Conservation (phyloP, 805 yeast species). For the Starmerella stellata region DNA sequence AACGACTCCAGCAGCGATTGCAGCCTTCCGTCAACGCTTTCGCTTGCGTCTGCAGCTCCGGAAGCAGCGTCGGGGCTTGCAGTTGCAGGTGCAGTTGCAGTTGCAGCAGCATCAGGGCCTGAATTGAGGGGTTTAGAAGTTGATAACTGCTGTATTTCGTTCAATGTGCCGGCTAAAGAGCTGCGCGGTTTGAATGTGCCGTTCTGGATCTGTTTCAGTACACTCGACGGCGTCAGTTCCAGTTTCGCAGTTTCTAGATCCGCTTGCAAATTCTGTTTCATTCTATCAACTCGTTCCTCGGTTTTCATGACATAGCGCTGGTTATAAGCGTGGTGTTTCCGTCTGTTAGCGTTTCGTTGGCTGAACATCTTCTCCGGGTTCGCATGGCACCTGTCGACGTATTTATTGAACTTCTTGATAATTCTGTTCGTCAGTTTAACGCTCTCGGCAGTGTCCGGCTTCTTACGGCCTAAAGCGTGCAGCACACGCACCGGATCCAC, state of each 20-base stretch:
- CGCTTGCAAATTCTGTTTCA: slow-evolving; percentile 28
- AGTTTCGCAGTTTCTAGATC: slow-evolving; percentile 26
- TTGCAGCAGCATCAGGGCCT: not conserved
- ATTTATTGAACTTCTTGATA: slow-evolving; percentile 56
- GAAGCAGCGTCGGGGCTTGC: not conserved
- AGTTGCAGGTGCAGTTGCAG: not conserved
- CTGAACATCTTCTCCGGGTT: slow-evolving; percentile 42
- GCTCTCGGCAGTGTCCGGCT: slow-evolving; percentile 57
- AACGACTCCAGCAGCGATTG: slow-evolving; percentile 20
- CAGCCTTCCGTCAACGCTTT: not conserved
- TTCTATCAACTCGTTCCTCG: slow-evolving; percentile 24
- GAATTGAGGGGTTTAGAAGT: not conserved
- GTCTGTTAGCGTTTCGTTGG: slow-evolving; percentile 15
- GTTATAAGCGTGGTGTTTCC: slow-evolving; percentile 16
- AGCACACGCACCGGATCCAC: slow-evolving; percentile 76
- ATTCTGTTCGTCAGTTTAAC: slow-evolving; percentile 54
- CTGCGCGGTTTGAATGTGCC: slow-evolving; percentile 20
- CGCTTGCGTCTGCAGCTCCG: slow-evolving; percentile 2
- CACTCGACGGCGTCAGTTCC: slow-evolving; percentile 22
- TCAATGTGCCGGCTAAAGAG: slow-evolving; percentile 11
- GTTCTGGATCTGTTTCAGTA: slow-evolving; percentile 17
- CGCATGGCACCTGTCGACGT: slow-evolving; percentile 39
- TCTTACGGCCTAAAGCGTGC: slow-evolving; percentile 64
- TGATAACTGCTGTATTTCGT: slow-evolving; percentile 27
- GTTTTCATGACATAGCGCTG: slow-evolving; percentile 8